A percentile compares a stretch with the other conserved stretches of the same genome.
These are phyloP conservation scores for Clarireedia sp. DNA, from an alignment of 2,329 filamentous ascomycete genomes.

Conservation along the genomic window DNA sequence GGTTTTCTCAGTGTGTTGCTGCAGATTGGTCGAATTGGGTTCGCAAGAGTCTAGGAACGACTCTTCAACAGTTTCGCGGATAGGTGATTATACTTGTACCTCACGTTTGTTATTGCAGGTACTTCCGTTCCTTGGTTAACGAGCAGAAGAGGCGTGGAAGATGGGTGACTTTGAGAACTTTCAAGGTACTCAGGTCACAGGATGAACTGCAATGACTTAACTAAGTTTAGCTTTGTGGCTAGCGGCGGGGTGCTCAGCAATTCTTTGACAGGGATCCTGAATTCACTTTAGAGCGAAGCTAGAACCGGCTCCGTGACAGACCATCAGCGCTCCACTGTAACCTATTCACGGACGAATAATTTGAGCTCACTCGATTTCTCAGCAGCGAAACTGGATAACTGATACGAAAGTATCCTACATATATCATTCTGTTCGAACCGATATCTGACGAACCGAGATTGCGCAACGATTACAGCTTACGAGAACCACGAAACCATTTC, in stretches of 20 bases:
- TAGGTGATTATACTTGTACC: not conserved
- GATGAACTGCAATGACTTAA: not conserved
- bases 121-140: not conserved
- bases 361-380: not conserved
- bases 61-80: not conserved
- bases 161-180: not conserved
- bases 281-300: no score
- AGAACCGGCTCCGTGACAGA: not conserved
- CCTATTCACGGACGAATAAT: no score
- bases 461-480: no score
- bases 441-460: not conserved
- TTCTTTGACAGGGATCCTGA: not conserved
- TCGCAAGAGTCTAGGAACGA: not conserved
- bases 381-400: not conserved
- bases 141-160: not conserved
- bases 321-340: not conserved
- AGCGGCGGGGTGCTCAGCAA: constrained; percentile 1
- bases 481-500: not conserved
- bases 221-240: not conserved
- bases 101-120: not conserved
- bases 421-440: no score
- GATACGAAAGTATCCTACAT: no score
- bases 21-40: not conserved
- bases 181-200: constrained; percentile 5
- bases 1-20: not conserved